phyloP scores from a whole-genome alignment of 1,284 basidiomycete genomes.

The Macrocybe sp. region DNA sequence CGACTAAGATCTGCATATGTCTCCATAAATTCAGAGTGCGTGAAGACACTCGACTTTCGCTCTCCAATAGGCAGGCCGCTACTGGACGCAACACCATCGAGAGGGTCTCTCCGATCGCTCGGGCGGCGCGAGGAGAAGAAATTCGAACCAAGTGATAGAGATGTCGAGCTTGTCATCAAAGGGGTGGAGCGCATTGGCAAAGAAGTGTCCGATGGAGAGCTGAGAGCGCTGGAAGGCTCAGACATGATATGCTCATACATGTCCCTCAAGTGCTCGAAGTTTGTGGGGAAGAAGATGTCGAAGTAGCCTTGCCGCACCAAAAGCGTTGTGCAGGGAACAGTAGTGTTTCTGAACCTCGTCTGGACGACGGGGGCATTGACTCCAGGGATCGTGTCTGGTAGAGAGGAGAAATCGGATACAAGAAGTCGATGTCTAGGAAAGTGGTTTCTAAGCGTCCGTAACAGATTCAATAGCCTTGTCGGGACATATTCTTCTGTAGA shows the following conservation, averaged over 20 bases:
- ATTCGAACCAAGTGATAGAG: slow-evolving; percentile 49
- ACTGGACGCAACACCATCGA: slow-evolving; percentile 64
- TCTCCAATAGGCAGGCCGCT: slow-evolving; percentile 79
- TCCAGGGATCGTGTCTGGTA: slow-evolving; percentile 86
- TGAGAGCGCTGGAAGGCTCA: slow-evolving; percentile 42
- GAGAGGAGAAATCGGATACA: slow-evolving; percentile 86
- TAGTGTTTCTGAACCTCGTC: slow-evolving; percentile 80
- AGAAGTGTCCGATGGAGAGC: slow-evolving; percentile 17
- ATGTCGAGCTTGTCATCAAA: slow-evolving; percentile 42
- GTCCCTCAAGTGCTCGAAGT: slow-evolving; percentile 82
- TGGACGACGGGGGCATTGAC: slow-evolving; percentile 94
- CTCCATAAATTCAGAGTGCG: slow-evolving; percentile 82
- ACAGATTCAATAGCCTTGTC: slow-evolving; percentile 84
- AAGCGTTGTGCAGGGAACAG: slow-evolving; percentile 87
- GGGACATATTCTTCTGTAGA: slow-evolving; percentile 90
- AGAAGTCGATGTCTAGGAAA: slow-evolving; percentile 93
- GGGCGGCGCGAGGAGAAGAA: slow-evolving; percentile 69
- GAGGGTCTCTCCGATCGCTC: slow-evolving; percentile 50
- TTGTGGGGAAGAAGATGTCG: slow-evolving; percentile 98
- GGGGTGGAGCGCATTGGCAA: slow-evolving; percentile 41
- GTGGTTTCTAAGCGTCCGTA: slow-evolving; percentile 76
- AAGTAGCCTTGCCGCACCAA: slow-evolving; percentile 96
- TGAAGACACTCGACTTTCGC: slow-evolving; percentile 73
- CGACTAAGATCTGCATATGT: slow-evolving; percentile 71
- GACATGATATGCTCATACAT: slow-evolving; percentile 84